phyloP scores from a whole-genome alignment of 2,329 filamentous ascomycete species.

The Cadophora gregata region DNA sequence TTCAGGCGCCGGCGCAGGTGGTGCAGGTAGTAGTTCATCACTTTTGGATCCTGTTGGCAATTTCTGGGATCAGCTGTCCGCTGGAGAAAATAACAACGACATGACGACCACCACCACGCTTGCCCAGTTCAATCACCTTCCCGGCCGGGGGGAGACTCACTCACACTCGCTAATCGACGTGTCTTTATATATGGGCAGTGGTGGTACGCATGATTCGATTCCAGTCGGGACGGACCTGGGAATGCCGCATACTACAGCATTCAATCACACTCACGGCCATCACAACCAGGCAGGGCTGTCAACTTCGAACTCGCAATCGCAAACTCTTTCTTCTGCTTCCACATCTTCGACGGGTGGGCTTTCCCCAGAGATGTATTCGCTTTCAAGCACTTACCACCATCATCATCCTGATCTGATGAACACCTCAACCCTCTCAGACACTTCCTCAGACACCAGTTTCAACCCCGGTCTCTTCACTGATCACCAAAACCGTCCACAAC shows the following conservation, averaged over 20 bases:
- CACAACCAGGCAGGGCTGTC: neutral
- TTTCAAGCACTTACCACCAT: neutral
- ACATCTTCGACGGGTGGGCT: neutral
- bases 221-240: neutral
- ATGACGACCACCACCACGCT: conserved; percentile 1
- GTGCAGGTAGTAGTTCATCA: neutral
- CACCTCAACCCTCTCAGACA: neutral
- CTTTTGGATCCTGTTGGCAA: conserved; percentile 15
- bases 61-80: conserved; percentile 17
- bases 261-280: neutral
- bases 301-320: neutral
- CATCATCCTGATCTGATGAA: conserved; percentile 11
- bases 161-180: neutral
- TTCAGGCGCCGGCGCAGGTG: neutral
- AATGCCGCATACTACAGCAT: conserved; percentile 17
- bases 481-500: neutral
- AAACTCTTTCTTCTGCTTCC: neutral
- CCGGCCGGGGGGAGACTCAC: neutral
- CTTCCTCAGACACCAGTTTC: conserved; percentile 1
- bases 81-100: conserved; percentile 4
- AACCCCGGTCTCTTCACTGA: neutral
- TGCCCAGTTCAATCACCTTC: neutral
- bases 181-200: neutral
- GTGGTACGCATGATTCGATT: neutral
- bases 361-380: conserved; percentile 7